Conservation (phyloP, 768 basidiomycete genomes). For the Rhodotorula paludigena region DNA sequence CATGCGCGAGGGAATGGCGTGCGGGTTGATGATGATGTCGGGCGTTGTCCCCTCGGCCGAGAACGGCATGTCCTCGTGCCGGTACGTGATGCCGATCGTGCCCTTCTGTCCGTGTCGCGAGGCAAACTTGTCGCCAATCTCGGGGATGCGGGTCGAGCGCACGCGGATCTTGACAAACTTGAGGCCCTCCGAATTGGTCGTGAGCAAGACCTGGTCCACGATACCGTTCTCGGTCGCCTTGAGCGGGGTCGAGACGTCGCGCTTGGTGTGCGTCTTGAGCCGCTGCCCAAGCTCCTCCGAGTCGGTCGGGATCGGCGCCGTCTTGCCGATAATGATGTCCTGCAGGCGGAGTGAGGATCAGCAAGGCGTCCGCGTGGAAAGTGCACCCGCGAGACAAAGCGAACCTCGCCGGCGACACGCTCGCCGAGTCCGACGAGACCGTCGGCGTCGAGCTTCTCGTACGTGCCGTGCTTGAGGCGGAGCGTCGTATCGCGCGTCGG, state of each 20-base stretch:
- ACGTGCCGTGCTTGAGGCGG: slow-evolving; percentile 95
- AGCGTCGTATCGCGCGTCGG: slow-evolving; percentile 87
- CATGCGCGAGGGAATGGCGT: slow-evolving; percentile 99
- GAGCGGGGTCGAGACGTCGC: slow-evolving; percentile 94
- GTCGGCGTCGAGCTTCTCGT: slow-evolving; percentile 95
- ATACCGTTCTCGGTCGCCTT: slow-evolving; percentile 98
- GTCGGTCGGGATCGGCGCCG: slow-evolving; percentile 91
- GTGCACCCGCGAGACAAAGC: background rate
- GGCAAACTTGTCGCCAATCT: slow-evolving; percentile 98
- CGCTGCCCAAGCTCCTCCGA: slow-evolving; percentile 95
- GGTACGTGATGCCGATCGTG: slow-evolving; percentile 98
- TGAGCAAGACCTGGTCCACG: slow-evolving; percentile 93
- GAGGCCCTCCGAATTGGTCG: slow-evolving; percentile 90
- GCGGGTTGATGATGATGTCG: slow-evolving; percentile 96
- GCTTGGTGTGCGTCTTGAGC: slow-evolving; percentile 83
- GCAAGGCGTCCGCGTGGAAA: background rate
- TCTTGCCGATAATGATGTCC: slow-evolving; percentile 99
- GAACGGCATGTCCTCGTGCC: slow-evolving; percentile 99
- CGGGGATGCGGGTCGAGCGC: slow-evolving; percentile 89
- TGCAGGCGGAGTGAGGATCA: background rate
- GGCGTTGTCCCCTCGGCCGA: slow-evolving; percentile 94
- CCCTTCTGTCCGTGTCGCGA: slow-evolving; percentile 99
- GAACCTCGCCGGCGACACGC: slow-evolving; percentile 76
- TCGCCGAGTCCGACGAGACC: slow-evolving; percentile 94
- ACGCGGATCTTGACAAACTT: slow-evolving; percentile 99